A percentile compares a stretch with the other conserved stretches of the same genome.
Evolutionary conservation across 352 stramenopile genomes (phyloP).

Genomic region (Pythium apleroticum): DNA sequence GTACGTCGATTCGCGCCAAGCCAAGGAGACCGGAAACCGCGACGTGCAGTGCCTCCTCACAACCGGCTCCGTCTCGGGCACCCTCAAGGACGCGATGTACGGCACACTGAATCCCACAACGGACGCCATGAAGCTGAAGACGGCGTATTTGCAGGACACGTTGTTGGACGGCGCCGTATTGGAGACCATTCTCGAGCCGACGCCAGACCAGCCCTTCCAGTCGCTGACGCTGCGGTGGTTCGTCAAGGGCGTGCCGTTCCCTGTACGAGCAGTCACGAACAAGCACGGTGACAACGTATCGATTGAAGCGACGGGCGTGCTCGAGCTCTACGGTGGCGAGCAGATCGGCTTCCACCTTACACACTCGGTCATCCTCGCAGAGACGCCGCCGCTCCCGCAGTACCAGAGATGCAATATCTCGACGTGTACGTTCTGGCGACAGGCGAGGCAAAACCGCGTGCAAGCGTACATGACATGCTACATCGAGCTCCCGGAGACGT

Average conservation of each 20-base stretch:
- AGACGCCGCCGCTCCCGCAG: constrained; percentile 37
- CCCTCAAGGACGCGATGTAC: constrained; percentile 60
- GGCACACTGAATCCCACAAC: constrained; percentile 38
- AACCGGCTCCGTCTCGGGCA: constrained; percentile 40
- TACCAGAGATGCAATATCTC: constrained; percentile 53
- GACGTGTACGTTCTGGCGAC: constrained; percentile 44
- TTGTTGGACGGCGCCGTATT: constrained; percentile 45
- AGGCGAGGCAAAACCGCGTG: constrained; percentile 20
- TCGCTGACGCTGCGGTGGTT: constrained; percentile 59
- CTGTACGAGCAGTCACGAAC: constrained; percentile 32
- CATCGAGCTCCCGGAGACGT: constrained; percentile 35
- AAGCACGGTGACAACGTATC: constrained; percentile 57
- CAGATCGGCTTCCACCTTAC: constrained; percentile 54
- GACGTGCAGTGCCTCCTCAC: constrained; percentile 20
- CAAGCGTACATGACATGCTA: constrained; percentile 38
- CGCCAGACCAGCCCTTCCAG: constrained; percentile 42
- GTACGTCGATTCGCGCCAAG: constrained; percentile 39
- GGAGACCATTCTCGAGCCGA: constrained; percentile 40
- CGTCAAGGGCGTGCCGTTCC: constrained; percentile 43
- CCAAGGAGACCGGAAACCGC: constrained; percentile 8
- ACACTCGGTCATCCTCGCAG: constrained; percentile 56
- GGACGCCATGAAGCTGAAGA: constrained; percentile 52
- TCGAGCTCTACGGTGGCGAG: constrained; percentile 38
- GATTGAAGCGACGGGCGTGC: constrained; percentile 52
- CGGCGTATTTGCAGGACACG: constrained; percentile 45